Evolutionary conservation across 768 basidiomycete species (phyloP).

Genomic region (Nidularia sp.): DNA sequence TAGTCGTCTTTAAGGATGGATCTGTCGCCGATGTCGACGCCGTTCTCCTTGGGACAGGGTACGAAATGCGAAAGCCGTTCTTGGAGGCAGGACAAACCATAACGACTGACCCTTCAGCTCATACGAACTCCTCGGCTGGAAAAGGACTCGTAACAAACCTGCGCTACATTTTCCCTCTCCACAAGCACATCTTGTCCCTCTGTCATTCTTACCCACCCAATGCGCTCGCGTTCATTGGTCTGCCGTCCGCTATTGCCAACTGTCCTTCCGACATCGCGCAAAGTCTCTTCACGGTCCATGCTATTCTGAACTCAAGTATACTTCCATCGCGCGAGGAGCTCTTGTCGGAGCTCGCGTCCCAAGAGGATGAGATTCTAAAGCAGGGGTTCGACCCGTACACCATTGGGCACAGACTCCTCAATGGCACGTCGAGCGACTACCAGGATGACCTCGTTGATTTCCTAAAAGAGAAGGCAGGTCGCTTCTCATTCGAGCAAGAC

Average conservation of each 20-base stretch:
- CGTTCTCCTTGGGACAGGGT: slow-evolving; percentile 53
- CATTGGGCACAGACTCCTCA: slow-evolving; percentile 41
- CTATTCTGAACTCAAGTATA: slow-evolving; percentile 34
- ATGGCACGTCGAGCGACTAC: slow-evolving; percentile 29
- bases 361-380: slow-evolving; percentile 34
- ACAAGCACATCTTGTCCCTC: slow-evolving; percentile 49
- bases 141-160: slow-evolving; percentile 40
- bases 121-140: slow-evolving; percentile 16
- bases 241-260: slow-evolving; percentile 43
- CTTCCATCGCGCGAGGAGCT: slow-evolving; percentile 36
- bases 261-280: slow-evolving; percentile 49
- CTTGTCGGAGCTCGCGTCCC: slow-evolving; percentile 31
- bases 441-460: slow-evolving; percentile 34
- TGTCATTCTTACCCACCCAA: slow-evolving; percentile 41
- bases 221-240: slow-evolving; percentile 52
- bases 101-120: slow-evolving; percentile 22
- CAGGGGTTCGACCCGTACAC: slow-evolving; percentile 45
- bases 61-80: slow-evolving; percentile 49
- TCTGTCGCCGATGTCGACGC: slow-evolving; percentile 36
- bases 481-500: too few species aligned
- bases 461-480: slow-evolving; percentile 23
- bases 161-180: slow-evolving; percentile 51
- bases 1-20: slow-evolving; percentile 45
- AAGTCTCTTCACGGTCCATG: slow-evolving; percentile 39
- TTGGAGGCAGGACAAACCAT: slow-evolving; percentile 21